Base-by-base conservation (phyloP, 1,139 yeast species). In the Sugiyamaella novakii region DNA sequence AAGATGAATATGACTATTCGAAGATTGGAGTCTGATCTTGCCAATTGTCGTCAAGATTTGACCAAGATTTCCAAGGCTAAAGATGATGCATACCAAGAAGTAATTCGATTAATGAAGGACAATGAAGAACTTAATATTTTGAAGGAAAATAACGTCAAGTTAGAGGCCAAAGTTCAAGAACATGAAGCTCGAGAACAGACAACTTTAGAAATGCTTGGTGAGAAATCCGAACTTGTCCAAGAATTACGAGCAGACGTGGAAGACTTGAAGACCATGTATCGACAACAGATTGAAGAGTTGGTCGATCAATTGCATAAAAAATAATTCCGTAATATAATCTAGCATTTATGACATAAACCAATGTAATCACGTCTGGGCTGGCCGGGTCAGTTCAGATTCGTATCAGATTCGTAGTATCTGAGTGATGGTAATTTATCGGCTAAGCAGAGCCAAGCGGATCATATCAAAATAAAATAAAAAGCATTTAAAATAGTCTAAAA, bases 171-270 rank as follows among this genome's bases (percentile, higher is more conserved):
- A 39, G 77, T 81, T 48, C 54, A 50, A 6, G 54, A 52, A n/a
- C 25, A 25, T 10, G 37, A 46, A 24, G 24, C 36, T 3, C 41
- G 45, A 3, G 60, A 60, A 34, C 83, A 80, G 49, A 77, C 83
- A 2, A 80, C 92, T 53, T 70, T 91, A 53, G 87, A 84, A 59
- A 68, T 88, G 55, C 75, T 91, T 15, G 97, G 97, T 3, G 97
- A 91, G 61, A 89, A 91, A 64, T 78, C 89, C 11, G 98, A 94
- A 65, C 77, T 76, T 56, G 92, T 87, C 5, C 87, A 83, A 50
- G 98, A 92, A 67, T 73, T 94, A 46, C 76, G 76, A 56, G 96
- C 95, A 3, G 99, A 92, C 63, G 92, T 94, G 12, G 77, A 75
- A 5, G 99, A 92, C 66, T 73, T 92, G 67, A 92, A 91, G 67